These are phyloP conservation scores for Aspergillus brasiliensis DNA, from an alignment of 2,329 filamentous ascomycete genomes.

Conservation along the genomic window DNA sequence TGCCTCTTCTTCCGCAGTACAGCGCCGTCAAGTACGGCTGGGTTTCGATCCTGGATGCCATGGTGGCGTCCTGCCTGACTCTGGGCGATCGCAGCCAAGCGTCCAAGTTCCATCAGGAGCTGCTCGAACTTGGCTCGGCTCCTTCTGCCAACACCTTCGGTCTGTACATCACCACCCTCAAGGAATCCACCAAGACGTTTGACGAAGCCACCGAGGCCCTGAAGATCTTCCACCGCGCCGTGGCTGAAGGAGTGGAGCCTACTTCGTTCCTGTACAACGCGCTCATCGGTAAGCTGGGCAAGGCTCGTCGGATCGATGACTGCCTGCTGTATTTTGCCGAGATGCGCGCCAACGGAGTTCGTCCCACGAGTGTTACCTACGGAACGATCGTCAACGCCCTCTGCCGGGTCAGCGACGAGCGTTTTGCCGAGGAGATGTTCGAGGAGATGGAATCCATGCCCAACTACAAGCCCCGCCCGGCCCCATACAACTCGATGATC, in stretches of 20 bases:
- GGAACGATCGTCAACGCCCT: slow-evolving; percentile 97
- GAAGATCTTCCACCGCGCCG: slow-evolving; percentile 94
- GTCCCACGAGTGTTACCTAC: slow-evolving; percentile 95
- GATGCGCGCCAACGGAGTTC: slow-evolving; percentile 90
- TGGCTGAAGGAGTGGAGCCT: slow-evolving; percentile 90
- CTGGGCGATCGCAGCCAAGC: slow-evolving; percentile 79
- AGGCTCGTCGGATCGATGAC: slow-evolving; percentile 96
- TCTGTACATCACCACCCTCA: slow-evolving; percentile 97
- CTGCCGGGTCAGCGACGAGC: slow-evolving; percentile 95
- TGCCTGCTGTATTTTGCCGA: slow-evolving; percentile 97
- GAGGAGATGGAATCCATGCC: slow-evolving; percentile 99
- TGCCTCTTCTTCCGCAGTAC: slow-evolving; percentile 82
- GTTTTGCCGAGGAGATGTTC: slow-evolving; percentile 95
- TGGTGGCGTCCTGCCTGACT: slow-evolving; percentile 89
- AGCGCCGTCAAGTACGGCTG: slow-evolving; percentile 89
- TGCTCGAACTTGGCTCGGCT: slow-evolving; percentile 84
- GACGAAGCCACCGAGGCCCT: slow-evolving; percentile 96
- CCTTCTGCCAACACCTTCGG: slow-evolving; percentile 98
- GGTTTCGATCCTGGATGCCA: slow-evolving; percentile 93
- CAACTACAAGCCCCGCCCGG: slow-evolving; percentile 97
- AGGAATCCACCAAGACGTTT: slow-evolving; percentile 95
- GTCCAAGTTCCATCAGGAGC: slow-evolving; percentile 85
- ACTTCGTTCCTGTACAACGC: slow-evolving; percentile 98
- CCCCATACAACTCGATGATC: slow-evolving; percentile 99
- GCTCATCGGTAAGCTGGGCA: slow-evolving; percentile 95